Conservation (phyloP, 139 green algal genomes). For the Chlorella sp. region DNA sequence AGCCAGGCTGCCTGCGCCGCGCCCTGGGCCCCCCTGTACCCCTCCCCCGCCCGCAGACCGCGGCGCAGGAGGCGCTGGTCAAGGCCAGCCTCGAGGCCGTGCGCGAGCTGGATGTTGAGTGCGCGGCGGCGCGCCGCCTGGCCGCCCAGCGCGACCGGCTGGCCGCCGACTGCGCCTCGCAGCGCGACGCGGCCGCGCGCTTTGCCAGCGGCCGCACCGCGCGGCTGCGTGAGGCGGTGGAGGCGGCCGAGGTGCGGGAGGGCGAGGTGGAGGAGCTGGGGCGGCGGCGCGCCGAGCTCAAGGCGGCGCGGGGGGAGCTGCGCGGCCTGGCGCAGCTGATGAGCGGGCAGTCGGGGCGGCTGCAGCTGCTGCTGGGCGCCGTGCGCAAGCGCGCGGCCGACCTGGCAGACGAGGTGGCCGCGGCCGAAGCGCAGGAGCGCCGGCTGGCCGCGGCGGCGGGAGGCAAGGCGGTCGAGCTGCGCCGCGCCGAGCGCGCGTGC, state of each 20-base stretch:
- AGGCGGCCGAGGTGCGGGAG: slow-evolving; percentile 17
- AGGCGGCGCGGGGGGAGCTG: background rate
- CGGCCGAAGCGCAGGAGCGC: slow-evolving; percentile 9
- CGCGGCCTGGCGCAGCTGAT: slow-evolving; percentile 5
- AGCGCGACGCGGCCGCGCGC: slow-evolving; percentile 9
- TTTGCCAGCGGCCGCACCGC: slow-evolving; percentile 2
- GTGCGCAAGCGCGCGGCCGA: background rate
- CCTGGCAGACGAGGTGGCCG: slow-evolving; percentile 1
- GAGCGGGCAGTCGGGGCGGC: slow-evolving; percentile 22
- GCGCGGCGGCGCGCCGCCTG: background rate
- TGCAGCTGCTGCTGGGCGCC: background rate
- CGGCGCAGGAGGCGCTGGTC: slow-evolving; percentile 53
- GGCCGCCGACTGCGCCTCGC: background rate
- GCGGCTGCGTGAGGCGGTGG: slow-evolving; percentile 11
- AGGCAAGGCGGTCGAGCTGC: background rate
- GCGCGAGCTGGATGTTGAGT: slow-evolving; percentile 50
- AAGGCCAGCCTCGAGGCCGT: slow-evolving; percentile 6
- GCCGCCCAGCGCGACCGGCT: slow-evolving; percentile 8
- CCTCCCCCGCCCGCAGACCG: slow-evolving; percentile 1
- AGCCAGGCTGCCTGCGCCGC: too few relatives aligned
- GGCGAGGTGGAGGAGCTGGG: slow-evolving; percentile 25
- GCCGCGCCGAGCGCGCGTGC: background rate
- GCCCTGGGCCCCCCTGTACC: background rate
- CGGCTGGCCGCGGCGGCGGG: background rate
- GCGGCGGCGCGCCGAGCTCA: slow-evolving; percentile 2